phyloP scores from a whole-genome alignment of 768 basidiomycete species.

The Pleurotus tuber-regium region DNA sequence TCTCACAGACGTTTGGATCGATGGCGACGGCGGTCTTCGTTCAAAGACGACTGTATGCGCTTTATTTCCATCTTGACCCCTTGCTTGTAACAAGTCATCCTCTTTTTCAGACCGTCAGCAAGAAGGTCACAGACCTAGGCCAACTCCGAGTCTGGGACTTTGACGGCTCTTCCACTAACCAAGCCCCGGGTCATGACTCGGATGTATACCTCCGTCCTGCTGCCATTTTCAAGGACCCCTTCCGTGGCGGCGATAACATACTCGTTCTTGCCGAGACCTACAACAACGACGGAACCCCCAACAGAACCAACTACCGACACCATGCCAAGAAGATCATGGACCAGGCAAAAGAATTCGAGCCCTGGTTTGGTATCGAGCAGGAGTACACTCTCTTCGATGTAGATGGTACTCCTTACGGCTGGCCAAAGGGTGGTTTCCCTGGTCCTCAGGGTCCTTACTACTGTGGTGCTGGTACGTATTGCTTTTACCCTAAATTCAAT shows the following conservation, averaged over 20 bases:
- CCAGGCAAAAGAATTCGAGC: constrained; percentile 69
- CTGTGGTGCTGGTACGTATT: constrained; percentile 88
- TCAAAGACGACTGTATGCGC: constrained; percentile 88
- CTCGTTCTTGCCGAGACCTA: constrained; percentile 96
- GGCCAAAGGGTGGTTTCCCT: constrained; percentile 99
- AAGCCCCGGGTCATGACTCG: constrained; percentile 93
- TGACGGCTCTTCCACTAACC: constrained; percentile 96
- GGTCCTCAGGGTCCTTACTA: constrained; percentile 99
- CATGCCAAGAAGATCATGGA: constrained; percentile 96
- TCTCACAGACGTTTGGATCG: constrained; percentile 91
- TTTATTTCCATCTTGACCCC: constrained; percentile 7
- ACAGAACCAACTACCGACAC: constrained; percentile 94
- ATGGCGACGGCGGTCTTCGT: constrained; percentile 91
- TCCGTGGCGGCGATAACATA: constrained; percentile 98
- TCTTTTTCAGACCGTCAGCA: constrained; percentile 69
- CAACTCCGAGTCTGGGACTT: constrained; percentile 99
- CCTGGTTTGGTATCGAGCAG: constrained; percentile 99
- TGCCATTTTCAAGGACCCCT: constrained; percentile 98
- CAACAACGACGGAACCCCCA: constrained; percentile 98
- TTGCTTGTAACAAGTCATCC: constrained; percentile 10
- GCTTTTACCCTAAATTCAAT: constrained; percentile 15
- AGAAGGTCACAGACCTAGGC: constrained; percentile 83
- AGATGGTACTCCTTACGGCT: constrained; percentile 88
- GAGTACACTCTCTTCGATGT: constrained; percentile 97
- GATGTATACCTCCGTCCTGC: constrained; percentile 98